Evolutionary conservation across 306 rosid genomes (phyloP).

Genomic region (Mucuna pruriens): DNA sequence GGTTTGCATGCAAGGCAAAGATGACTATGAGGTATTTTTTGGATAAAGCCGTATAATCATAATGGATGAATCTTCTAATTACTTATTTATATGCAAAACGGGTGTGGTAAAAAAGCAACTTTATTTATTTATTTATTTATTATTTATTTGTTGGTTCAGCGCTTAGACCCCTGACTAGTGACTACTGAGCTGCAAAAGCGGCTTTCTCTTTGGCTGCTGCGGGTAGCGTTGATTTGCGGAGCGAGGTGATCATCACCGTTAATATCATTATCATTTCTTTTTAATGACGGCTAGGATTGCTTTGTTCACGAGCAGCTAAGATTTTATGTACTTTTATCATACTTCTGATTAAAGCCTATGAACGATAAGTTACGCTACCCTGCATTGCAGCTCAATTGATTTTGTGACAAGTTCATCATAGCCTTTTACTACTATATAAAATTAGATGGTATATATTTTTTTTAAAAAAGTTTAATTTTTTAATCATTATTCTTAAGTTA

Average conservation of each 20-base stretch:
- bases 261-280: background rate
- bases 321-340: background rate
- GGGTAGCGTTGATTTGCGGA: constrained; percentile 28
- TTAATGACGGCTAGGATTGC: constrained; percentile 43
- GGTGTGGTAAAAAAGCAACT: background rate
- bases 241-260: background rate
- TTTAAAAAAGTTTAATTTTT: no score
- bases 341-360: constrained; percentile 17
- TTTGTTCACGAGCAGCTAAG: background rate
- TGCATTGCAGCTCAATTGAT: constrained; percentile 27
- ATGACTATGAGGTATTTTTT: no score
- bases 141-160: background rate
- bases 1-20: constrained; percentile 28
- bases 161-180: background rate
- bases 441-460: background rate
- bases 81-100: background rate
- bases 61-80: background rate
- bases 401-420: background rate
- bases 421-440: background rate
- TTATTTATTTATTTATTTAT: no score
- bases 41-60: background rate
- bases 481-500: no score
- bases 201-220: constrained; percentile 14
- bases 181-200: constrained; percentile 38
- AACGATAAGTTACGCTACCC: background rate